Percentiles rank a stretch among this genome's conserved stretches.
phyloP scores from a whole-genome alignment of 2,329 filamentous ascomycete genomes.

The Paecilomyces variotii region DNA sequence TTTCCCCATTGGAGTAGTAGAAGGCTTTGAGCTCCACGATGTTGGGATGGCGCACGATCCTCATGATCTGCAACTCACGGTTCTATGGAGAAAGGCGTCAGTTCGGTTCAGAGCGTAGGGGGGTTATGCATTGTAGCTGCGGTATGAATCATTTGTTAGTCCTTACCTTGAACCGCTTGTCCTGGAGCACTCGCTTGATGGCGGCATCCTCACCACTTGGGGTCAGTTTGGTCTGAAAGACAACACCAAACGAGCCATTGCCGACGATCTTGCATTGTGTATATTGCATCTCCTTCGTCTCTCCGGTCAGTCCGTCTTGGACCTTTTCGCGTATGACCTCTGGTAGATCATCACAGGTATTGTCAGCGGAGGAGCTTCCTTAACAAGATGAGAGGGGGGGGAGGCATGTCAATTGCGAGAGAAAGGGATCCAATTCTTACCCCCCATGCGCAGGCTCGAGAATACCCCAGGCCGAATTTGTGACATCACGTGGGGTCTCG shows the following conservation, averaged over 20 bases:
- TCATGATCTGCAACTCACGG: constrained; percentile 98
- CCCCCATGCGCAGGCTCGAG: constrained; percentile 87
- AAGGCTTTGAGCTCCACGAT: constrained; percentile 99
- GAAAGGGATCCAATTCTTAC: constrained; percentile 51
- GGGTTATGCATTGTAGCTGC: not conserved
- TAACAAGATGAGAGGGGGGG: constrained; percentile 12
- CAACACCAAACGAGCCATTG: constrained; percentile 96
- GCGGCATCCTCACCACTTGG: constrained; percentile 97
- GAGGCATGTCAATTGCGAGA: constrained; percentile 9
- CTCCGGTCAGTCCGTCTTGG: constrained; percentile 93
- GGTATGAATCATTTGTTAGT: not conserved
- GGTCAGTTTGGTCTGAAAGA: constrained; percentile 97
- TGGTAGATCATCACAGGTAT: constrained; percentile 35
- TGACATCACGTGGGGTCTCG: constrained; percentile 56
- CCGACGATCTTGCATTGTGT: constrained; percentile 99
- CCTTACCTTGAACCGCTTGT: constrained; percentile 97
- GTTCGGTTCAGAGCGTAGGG: constrained; percentile 6
- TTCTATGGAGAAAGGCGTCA: constrained; percentile 55
- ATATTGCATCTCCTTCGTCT: constrained; percentile 94
- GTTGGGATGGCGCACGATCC: constrained; percentile 96
- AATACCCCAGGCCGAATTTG: constrained; percentile 88
- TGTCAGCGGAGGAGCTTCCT: constrained; percentile 1
- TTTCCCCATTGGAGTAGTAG: constrained; percentile 98
- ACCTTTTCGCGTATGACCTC: constrained; percentile 99
- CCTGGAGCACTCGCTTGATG: constrained; percentile 97